Conservation (phyloP, 108 stramenopile species). For the Thalassiosira profunda region DNA sequence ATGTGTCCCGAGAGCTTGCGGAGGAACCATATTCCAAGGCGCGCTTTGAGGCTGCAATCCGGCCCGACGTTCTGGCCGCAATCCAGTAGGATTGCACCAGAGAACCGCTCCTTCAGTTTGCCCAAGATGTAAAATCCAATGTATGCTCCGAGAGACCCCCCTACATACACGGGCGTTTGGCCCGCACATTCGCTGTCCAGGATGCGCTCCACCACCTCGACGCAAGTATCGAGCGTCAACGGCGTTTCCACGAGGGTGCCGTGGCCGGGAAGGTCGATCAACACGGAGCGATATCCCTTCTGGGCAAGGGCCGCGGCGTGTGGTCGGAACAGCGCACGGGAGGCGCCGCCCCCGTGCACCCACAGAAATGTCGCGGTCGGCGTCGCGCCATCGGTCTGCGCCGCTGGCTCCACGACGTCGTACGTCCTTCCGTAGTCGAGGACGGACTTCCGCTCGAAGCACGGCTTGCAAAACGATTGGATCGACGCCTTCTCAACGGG, state of each 20-base stretch:
- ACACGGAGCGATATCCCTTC: constrained; percentile 22
- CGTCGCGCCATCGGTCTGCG: neutral
- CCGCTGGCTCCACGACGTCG: constrained; percentile 35
- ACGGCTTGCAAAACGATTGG: constrained; percentile 41
- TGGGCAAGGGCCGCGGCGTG: constrained; percentile 20
- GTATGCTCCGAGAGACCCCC: constrained; percentile 60
- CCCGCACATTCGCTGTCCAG: constrained; percentile 19
- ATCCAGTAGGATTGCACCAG: constrained; percentile 59
- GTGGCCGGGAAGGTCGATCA: constrained; percentile 56
- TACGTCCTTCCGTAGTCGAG: constrained; percentile 48
- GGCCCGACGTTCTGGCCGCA: constrained; percentile 72
- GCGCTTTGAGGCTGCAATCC: constrained; percentile 54
- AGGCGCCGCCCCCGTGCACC: constrained; percentile 52
- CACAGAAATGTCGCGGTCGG: constrained; percentile 32
- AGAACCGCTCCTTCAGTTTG: constrained; percentile 35
- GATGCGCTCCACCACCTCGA: constrained; percentile 32
- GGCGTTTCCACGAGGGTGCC: constrained; percentile 50
- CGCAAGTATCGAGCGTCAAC: constrained; percentile 51
- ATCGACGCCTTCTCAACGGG: constrained; percentile 27
- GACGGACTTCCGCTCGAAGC: constrained; percentile 49
- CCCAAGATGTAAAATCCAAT: constrained; percentile 58
- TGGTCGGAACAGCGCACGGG: constrained; percentile 42
- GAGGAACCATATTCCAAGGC: constrained; percentile 44
- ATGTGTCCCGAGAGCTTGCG: constrained; percentile 11
- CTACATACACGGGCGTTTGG: constrained; percentile 49